Conservation (phyloP, 352 stramenopile genomes). For the Plasmopara muralis region DNA sequence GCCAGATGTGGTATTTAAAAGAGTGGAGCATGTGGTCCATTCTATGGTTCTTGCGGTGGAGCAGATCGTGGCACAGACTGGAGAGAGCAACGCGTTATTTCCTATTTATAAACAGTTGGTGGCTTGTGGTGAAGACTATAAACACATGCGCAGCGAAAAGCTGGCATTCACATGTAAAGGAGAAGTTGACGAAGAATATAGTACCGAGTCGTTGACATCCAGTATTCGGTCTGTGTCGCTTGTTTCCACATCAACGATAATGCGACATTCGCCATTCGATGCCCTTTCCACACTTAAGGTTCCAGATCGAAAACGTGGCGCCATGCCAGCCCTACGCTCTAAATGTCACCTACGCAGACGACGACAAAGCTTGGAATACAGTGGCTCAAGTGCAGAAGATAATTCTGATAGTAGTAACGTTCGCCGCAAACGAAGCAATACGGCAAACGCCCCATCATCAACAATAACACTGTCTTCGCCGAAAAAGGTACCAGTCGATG, state of each 20-base stretch:
- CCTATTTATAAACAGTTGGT: slow-evolving; percentile 10
- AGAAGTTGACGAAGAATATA: slow-evolving; percentile 25
- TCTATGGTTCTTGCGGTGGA: slow-evolving; percentile 30
- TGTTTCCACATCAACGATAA: slow-evolving; percentile 22
- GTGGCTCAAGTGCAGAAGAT: slow-evolving; percentile 54
- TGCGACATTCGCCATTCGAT: slow-evolving; percentile 5
- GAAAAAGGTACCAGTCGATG: slow-evolving; percentile 7
- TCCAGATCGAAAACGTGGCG: slow-evolving; percentile 5
- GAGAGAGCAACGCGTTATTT: slow-evolving; percentile 8
- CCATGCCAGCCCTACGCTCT: slow-evolving; percentile 6
- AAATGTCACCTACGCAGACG: slow-evolving; percentile 37
- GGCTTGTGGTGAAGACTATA: not conserved
- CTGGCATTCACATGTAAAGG: slow-evolving; percentile 6
- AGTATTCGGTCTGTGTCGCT: slow-evolving; percentile 45
- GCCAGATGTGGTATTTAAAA: slow-evolving; percentile 2
- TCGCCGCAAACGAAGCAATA: slow-evolving; percentile 68
- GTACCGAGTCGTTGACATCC: slow-evolving; percentile 44
- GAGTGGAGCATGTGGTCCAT: slow-evolving; percentile 24
- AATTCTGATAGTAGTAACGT: slow-evolving; percentile 39
- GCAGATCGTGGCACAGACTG: slow-evolving; percentile 9
- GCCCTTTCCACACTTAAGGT: slow-evolving; percentile 5
- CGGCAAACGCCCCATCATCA: slow-evolving; percentile 20
- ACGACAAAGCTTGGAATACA: slow-evolving; percentile 47
- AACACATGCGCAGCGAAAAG: not conserved
- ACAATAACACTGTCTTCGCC: slow-evolving; percentile 19